A percentile compares a stretch with the other conserved stretches of the same genome.
Evolutionary conservation across 2,329 filamentous ascomycete species (phyloP).

Genomic region (Malbranchea cinnamomea): DNA sequence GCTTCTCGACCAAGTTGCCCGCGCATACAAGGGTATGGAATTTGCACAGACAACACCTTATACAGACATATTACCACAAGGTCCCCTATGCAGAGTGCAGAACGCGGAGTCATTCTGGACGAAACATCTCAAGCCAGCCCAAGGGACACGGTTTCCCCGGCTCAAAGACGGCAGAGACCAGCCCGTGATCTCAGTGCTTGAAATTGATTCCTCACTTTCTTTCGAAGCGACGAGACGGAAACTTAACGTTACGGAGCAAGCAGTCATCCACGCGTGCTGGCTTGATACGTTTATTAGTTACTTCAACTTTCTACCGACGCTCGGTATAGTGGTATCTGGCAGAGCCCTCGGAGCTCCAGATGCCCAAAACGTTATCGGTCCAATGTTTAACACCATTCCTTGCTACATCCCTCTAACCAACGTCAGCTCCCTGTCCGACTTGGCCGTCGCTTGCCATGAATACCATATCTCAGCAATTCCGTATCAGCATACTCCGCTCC

Average conservation of each 20-base stretch:
- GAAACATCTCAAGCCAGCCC: slow-evolving; percentile 39
- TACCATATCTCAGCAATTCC: slow-evolving; percentile 54
- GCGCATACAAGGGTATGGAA: slow-evolving; percentile 32
- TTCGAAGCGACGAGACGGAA: slow-evolving; percentile 41
- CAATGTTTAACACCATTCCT: slow-evolving; percentile 81
- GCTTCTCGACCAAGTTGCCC: slow-evolving; percentile 45
- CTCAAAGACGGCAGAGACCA: slow-evolving; percentile 16
- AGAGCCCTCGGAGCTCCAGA: slow-evolving; percentile 51
- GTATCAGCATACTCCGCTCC: slow-evolving; percentile 65
- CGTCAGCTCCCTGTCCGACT: slow-evolving; percentile 40
- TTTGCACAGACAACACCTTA: slow-evolving; percentile 39
- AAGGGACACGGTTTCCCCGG: slow-evolving; percentile 15
- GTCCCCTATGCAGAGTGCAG: slow-evolving; percentile 44
- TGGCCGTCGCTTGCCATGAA: slow-evolving; percentile 51
- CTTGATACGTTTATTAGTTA: slow-evolving; percentile 43
- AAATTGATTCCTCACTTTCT: slow-evolving; percentile 21
- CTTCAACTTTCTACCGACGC: slow-evolving; percentile 34
- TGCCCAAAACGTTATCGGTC: slow-evolving; percentile 57
- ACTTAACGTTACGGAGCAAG: slow-evolving; percentile 62
- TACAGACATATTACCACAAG: slow-evolving; percentile 50
- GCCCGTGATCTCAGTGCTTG: slow-evolving; percentile 10
- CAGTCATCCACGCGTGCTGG: slow-evolving; percentile 65
- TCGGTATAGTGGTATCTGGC: slow-evolving; percentile 69
- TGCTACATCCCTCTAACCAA: slow-evolving; percentile 39
- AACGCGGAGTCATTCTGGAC: slow-evolving; percentile 53